Evolutionary conservation across 495 filamentous ascomycete genomes (phyloP).

Genomic region (Tricharina praecox): DNA sequence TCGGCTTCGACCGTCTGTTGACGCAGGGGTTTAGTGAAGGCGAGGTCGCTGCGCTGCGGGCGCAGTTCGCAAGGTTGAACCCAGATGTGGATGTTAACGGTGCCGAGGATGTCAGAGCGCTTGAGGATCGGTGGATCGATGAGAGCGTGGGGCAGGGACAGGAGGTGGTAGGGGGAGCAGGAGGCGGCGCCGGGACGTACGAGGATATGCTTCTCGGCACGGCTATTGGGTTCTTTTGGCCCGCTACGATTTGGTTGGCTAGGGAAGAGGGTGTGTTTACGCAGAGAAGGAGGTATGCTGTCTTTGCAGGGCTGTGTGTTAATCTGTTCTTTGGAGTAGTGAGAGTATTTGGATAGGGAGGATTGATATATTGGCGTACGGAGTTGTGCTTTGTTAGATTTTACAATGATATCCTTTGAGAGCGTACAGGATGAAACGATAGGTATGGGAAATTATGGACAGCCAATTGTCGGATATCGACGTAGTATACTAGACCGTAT

Average conservation of each 20-base stretch:
- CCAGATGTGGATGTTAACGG: conserved; percentile 34
- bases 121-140: conserved; percentile 92
- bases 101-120: conserved; percentile 39
- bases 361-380: too few relatives aligned
- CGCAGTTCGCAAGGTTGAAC: conserved; percentile 70
- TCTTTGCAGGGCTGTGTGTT: conserved; percentile 60
- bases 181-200: conserved; percentile 34
- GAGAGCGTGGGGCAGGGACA: conserved; percentile 30
- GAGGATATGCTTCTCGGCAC: conserved; percentile 82
- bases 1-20: conserved; percentile 75
- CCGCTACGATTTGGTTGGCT: conserved; percentile 61
- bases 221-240: conserved; percentile 87
- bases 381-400: too few relatives aligned
- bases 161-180: conserved; percentile 30
- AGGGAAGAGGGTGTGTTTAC: conserved; percentile 82
- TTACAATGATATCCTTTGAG: too few relatives aligned
- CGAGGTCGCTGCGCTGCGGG: conserved; percentile 65
- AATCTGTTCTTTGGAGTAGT: conserved; percentile 55
- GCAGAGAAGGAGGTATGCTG: conserved; percentile 62
- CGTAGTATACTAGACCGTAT: too few relatives aligned
- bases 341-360: conserved; percentile 32
- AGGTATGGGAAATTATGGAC: too few relatives aligned
- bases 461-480: too few relatives aligned
- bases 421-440: too few relatives aligned
- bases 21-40: conserved; percentile 58